Conservation (phyloP, 768 basidiomycete species). For the Mrakia hoshinonis region DNA sequence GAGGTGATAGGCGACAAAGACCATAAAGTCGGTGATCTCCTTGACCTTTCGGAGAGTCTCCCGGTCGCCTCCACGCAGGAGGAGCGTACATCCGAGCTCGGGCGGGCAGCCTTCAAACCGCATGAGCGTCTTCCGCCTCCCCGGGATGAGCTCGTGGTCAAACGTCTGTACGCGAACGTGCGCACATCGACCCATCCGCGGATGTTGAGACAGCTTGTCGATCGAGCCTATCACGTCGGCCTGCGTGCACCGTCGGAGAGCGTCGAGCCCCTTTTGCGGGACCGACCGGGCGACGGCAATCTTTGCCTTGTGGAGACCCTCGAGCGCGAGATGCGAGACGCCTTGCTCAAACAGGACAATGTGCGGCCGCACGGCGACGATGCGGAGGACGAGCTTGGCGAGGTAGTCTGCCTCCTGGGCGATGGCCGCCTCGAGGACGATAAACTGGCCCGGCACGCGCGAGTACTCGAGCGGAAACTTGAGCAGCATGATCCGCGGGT, state of each 20-base stretch:
- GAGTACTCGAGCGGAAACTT: constrained; percentile 89
- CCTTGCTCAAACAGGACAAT: constrained; percentile 84
- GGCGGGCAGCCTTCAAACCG: constrained; percentile 91
- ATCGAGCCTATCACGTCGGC: constrained; percentile 91
- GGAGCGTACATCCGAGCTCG: constrained; percentile 89
- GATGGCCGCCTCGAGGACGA: constrained; percentile 82
- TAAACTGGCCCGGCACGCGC: constrained; percentile 68
- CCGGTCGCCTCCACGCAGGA: constrained; percentile 77
- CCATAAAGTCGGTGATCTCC: constrained; percentile 82
- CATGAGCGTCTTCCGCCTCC: constrained; percentile 89
- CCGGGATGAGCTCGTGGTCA: constrained; percentile 90
- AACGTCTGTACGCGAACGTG: constrained; percentile 84
- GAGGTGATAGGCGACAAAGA: constrained; percentile 65
- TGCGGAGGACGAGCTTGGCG: constrained; percentile 73
- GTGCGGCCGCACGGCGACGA: constrained; percentile 84
- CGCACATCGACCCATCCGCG: constrained; percentile 77
- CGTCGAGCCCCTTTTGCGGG: constrained; percentile 75
- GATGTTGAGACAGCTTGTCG: constrained; percentile 83
- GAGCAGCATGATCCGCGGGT: constrained; percentile 90
- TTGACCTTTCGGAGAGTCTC: constrained; percentile 76
- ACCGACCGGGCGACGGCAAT: constrained; percentile 86
- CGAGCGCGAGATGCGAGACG: constrained; percentile 81
- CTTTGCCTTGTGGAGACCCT: constrained; percentile 70
- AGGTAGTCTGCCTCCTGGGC: constrained; percentile 91
- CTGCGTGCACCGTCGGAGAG: constrained; percentile 87